Base-by-base conservation (phyloP, 352 stramenopile species). In the Phytophthora melonis region DNA sequence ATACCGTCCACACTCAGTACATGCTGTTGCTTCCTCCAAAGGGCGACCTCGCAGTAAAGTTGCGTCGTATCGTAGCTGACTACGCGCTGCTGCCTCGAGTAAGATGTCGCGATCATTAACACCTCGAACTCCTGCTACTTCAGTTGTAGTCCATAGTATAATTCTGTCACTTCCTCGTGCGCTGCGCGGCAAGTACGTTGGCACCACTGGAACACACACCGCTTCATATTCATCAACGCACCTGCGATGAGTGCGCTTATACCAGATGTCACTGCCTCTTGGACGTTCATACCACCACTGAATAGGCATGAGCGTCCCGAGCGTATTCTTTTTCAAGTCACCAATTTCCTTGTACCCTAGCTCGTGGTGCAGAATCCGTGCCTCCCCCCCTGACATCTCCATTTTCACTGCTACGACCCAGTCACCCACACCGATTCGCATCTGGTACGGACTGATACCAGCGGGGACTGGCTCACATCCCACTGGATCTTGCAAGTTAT, bases 211-310 rank as follows among this genome's bases (percentile, higher is more conserved):
- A n/a, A n/a, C n/a, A n/a, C n/a, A n/a, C n/a, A n/a, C n/a, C n/a
- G n/a, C n/a, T n/a, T n/a, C n/a, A n/a, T n/a, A n/a, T n/a, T n/a
- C n/a, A n/a, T n/a, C n/a, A n/a, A n/a, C n/a, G n/a, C n/a, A n/a
- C n/a, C n/a, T n/a, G n/a, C n/a, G n/a, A n/a, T n/a, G n/a, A n/a
- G n/a, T n/a, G n/a, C n/a, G n/a, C n/a, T n/a, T n/a, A n/a, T n/a
- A n/a, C n/a, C n/a, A n/a, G n/a, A n/a, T n/a, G n/a, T n/a, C n/a
- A n/a, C n/a, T n/a, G 10, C 52, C 52, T 3, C 52, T 4, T 27
- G 32, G 50, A 11, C 34, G 19, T 41, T 68, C 19, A 27, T 61
- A 56, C 61, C 61, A 61, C 61, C 61, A 68, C 2, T 13, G 50
- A 16, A 68, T 10, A 6, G 36, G 53, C 8, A 68, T 61, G 7